phyloP scores from a whole-genome alignment of 495 filamentous ascomycete species.

The Annulohypoxylon moriforme region DNA sequence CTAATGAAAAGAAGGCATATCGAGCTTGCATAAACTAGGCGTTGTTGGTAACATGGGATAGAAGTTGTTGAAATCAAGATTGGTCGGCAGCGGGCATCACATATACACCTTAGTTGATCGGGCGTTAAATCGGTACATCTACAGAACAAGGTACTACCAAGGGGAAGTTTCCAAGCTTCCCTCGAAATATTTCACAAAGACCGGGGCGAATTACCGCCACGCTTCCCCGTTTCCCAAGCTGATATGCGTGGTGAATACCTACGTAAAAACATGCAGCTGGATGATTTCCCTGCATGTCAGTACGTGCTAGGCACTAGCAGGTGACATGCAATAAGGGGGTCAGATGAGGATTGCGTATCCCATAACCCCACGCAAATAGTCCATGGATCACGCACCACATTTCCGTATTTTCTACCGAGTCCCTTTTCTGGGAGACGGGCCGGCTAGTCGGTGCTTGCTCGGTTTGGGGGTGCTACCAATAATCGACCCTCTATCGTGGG shows the following conservation, averaged over 20 bases:
- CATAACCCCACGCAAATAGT: conserved; percentile 20
- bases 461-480: conserved; percentile 17
- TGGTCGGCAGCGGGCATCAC: conserved; percentile 31
- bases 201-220: conserved; percentile 25
- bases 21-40: conserved; percentile 50
- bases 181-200: conserved; percentile 12
- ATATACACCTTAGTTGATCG: conserved; percentile 28
- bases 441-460: conserved; percentile 6
- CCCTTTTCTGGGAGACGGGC: conserved; percentile 8
- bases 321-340: conserved; percentile 42
- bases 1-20: conserved; percentile 39
- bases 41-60: conserved; percentile 52
- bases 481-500: background rate
- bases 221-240: conserved; percentile 22
- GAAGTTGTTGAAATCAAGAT: conserved; percentile 44
- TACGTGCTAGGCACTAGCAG: conserved; percentile 20
- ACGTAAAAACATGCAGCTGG: conserved; percentile 24
- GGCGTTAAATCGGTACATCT: conserved; percentile 41
- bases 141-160: conserved; percentile 23
- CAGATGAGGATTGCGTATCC: conserved; percentile 29
- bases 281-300: conserved; percentile 27
- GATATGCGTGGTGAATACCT: conserved; percentile 23
- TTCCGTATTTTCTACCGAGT: conserved; percentile 23
- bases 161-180: conserved; percentile 12
- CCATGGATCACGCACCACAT: conserved; percentile 6